Evolutionary conservation across 2,329 filamentous ascomycete species (phyloP), one percentile per base, ranked within the genome.

Genomic region (Ploettnerulaceae sp.): DNA sequence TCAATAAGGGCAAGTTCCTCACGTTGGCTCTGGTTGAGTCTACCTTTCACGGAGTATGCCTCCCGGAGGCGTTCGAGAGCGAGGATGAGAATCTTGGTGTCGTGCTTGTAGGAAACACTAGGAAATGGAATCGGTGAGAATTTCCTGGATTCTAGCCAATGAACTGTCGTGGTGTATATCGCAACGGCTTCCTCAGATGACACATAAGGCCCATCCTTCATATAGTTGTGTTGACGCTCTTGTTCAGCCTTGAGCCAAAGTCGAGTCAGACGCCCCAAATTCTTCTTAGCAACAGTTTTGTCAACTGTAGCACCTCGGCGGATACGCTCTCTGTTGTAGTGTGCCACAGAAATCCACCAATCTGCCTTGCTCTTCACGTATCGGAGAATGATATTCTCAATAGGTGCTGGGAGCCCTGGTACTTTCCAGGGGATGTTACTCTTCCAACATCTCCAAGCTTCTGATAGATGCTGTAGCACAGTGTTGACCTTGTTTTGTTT

Each of bases 371-470:
- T 91, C 74, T 98, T 98, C 60, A 98, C 94, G 60, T 98, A 98
- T 61, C 93, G 86, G 52, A 98, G 75, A 61, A 98, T 98, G 59
- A 98, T 95, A 63, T 97, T 98, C 69, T 98, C 93, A 54, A 98
- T 97, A 0, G 93, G 91, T 11, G 94, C 94, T 31, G 93, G 93
- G 51, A 98, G 70, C 28, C 93, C 94, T 41, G 93, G 93, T 2
- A 98, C 93, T 72, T 98, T 98, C 93, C 93, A 98, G 0, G 93
- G 93, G 57, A 98, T 98, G 63, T 98, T 98, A 70, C 90, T 96
- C 82, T 98, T 98, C 93, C 93, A 98, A 72, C 93, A 98, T 71
- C 93, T 81, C 93, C 93, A 98, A 11, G 93, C 93, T 71, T 98
- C 93, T 0, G 91, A 97, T 32, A 98, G 71, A 75, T 98, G 94